Base-by-base conservation (phyloP, 129 eudicot genomes). In the Lactuca sativa region DNA sequence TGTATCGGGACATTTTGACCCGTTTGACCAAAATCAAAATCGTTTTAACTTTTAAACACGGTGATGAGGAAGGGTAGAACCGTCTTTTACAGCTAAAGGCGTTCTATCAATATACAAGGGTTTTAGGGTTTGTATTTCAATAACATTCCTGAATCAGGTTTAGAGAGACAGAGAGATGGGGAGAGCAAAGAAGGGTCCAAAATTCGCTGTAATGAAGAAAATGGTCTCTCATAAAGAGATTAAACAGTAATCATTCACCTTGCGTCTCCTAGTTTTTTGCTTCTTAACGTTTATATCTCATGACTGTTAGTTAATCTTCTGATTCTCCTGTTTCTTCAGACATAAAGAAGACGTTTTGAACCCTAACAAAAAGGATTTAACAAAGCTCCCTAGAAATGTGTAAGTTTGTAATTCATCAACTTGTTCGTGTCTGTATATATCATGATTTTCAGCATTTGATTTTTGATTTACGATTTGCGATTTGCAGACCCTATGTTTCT, bases 191-290 rank as follows among this genome's bases (percentile, higher is more conserved):
- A 95, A 87, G 76, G 76, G 84, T 21, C 97, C 96, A 32, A 95
- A 95, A 81, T 95, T 90, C 36, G 99, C 97, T 3, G 96, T 88
- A 7, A 82, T 85, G 99, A 95, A 95, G 99, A 95, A 95, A 53
- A 55, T 95, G 11, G 84, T 90, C 59, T 81, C 97, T 13, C 75
- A 81, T 4, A 90, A 85, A 90, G 86, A 97, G 13, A 79, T 92
- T 38, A 88, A 92, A 81, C 87, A 88, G 96, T 92, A 80, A 59
- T 5, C 13, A 33, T 52, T 3, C 37, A 11, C 37, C 33, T 41
- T 33, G 32, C 33, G 10, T 44, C 54, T 17, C 33, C 72, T 25
- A 31, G 11, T 66, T 71, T 67, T 62, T 4, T 17, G 52, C 13
- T 9, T n/a, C 9, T 32, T 33, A 10, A 6, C 47, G 3, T 75